Evolutionary conservation across 805 yeast species (phyloP), one percentile per base, ranked within the genome.

Genomic region (Candida silvicultrix): DNA sequence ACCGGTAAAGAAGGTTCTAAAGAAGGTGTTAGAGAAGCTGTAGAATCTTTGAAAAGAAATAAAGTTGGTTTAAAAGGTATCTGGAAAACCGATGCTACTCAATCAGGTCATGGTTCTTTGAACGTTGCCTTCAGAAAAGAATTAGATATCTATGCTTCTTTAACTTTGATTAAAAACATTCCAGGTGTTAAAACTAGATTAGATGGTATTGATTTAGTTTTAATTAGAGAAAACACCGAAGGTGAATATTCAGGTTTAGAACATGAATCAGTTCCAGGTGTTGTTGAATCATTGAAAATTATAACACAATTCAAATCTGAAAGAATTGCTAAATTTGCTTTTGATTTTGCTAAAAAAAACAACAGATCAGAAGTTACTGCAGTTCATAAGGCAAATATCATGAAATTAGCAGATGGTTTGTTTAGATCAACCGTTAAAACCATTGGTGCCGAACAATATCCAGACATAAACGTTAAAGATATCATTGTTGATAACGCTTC

Each of bases 191-290:
- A 88, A 69, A 83, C 96, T 50, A 88, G 90, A 69, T 79, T 89
- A 65, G 78, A 84, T 51, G 89, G 86, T 57, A 87, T 92, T 55
- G 97, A 90, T 73, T 79, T 92, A 64, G 97, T 90, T 37, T 77
- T 94, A 55, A 95, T 94, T 66, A 89, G 99, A 78, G 99, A 94
- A 73, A 94, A 94, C 78, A 92, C 97, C 57, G 98, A 92, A 75
- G 97, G 96, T 74, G 98, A 92, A 73, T 92, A 89, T 77, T 92
- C 98, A 44, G 98, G 98, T 62, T 78, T 94, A 62, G 99, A 92
- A 78, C 98, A 94, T 74, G 94, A 85, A 70, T 87, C 96, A 41
- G 94, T 88, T 60, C 95, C 96, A 55, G 98, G 97, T 71, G 97
- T 92, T 55, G 98, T 94, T 56, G 98, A 92, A 77, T 87, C 96